Base-by-base conservation (phyloP, 2,329 filamentous ascomycete genomes). In the Raffaelea arxii region DNA sequence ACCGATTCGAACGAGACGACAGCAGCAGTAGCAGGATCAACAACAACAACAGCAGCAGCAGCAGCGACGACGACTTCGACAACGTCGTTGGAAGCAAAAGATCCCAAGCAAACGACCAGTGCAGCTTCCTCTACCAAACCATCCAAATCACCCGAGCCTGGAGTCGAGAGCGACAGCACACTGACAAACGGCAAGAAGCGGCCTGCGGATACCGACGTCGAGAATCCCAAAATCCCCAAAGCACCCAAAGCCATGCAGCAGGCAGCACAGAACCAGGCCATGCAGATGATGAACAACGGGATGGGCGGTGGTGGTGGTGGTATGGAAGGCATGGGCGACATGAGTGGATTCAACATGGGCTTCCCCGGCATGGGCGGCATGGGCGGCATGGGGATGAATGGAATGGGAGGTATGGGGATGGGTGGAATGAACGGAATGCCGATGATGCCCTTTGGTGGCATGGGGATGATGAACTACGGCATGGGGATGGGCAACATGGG, bases 131-230 rank as follows among this genome's bases (percentile, higher is more conserved):
- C 27, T 16, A 25, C 59, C 63, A 43, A 55, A 55, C 32, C 63
- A 63, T 37, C 55, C 62, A 36, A 36, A 37, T 53, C 62, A 36
- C 53, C 51, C 10, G 49, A 51, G 4, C 50, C 56, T 45, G 50
- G 55, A 30, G 54, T 59, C 1, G 58, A 59, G 47, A 60, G 61
- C 41, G 56, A 59, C 2, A 56, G 54, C 38, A 53, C 41, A 54
- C 14, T 54, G 50, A 30, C 43, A 50, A 49, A 57, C 48, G 68
- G 77, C 23, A 92, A 86, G 67, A 98, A 97, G 68, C 80, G 92
- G 21, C 77, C 84, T 11, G 88, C 89, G 14, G 87, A 91, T 30
- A 83, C 89, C 44, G 72, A 72, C 25, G 66, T 75, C 6, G 78
- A 81, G 55, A 81, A 83, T 54, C 75, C 77, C 36, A 77, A 76